A percentile compares a stretch with the other conserved stretches of the same genome.
Conservation (phyloP, 2,329 filamentous ascomycete species). For the Cladorrhinum sp. region DNA sequence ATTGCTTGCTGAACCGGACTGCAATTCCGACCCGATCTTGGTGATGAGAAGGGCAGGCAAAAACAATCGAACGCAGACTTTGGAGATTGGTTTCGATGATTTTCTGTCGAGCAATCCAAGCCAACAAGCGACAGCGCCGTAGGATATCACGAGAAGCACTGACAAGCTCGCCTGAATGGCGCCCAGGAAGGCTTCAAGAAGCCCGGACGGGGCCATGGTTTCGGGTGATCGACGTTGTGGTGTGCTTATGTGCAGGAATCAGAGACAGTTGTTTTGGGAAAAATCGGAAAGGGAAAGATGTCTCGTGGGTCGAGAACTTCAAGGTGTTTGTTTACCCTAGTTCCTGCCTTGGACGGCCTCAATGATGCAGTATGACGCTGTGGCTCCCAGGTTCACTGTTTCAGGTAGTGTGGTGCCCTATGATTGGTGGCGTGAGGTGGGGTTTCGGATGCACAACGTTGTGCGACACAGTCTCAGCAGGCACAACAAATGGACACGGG, state of each 20-base stretch:
- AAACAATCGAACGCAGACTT: conserved; percentile 46
- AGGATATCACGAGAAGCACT: conserved; percentile 45
- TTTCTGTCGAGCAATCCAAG: conserved; percentile 37
- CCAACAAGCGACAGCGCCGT: conserved; percentile 41
- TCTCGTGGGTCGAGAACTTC: neutral
- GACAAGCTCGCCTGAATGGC: conserved; percentile 47
- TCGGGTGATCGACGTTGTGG: neutral
- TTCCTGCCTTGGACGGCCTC: neutral
- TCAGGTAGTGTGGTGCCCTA: too few relatives aligned
- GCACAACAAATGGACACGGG: too few relatives aligned
- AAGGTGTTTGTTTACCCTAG: neutral
- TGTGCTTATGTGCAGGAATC: neutral
- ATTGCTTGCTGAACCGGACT: conserved; percentile 34
- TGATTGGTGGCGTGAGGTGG: neutral
- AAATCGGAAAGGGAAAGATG: neutral
- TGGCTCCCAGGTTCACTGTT: neutral
- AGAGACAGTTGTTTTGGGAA: neutral
- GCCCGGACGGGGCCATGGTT: conserved; percentile 18
- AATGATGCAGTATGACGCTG: neutral
- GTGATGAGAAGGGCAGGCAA: conserved; percentile 45
- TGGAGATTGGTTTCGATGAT: conserved; percentile 42
- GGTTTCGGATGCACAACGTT: too few relatives aligned
- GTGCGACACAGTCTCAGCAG: too few relatives aligned
- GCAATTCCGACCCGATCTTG: conserved; percentile 43
- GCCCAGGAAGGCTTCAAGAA: conserved; percentile 40